phyloP scores from a whole-genome alignment of 805 yeast species.

The Metschnikowia baotianmanensis region DNA sequence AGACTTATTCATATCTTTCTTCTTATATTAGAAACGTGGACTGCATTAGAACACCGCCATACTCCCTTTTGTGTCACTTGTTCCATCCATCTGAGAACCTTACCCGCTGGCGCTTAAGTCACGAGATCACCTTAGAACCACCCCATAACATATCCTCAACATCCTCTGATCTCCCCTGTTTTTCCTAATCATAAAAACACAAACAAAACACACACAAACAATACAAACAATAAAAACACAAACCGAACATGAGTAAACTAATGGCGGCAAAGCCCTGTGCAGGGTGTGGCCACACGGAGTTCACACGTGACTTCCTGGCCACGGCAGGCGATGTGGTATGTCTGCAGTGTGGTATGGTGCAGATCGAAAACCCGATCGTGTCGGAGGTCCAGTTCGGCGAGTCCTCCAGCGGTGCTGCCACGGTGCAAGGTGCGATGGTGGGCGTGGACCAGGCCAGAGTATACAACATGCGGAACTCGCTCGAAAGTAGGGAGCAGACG shows the following conservation, averaged over 20 bases:
- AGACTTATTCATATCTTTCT: no score
- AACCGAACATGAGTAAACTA: conserved; percentile 9
- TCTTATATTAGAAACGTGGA: no score
- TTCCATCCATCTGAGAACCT: no score
- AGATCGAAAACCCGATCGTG: conserved; percentile 91
- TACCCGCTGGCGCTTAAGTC: no score
- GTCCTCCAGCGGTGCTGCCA: conserved; percentile 88
- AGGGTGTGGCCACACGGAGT: conserved; percentile 17
- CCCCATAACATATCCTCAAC: no score
- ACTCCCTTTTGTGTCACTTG: no score
- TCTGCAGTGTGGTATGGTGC: conserved; percentile 78
- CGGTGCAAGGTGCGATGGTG: conserved; percentile 92
- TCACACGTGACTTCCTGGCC: conserved; percentile 18
- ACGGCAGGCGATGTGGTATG: conserved; percentile 74
- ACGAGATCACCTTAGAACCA: no score
- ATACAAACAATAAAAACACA: not conserved
- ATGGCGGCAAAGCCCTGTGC: conserved; percentile 15
- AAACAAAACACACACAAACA: no score
- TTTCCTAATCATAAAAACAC: no score
- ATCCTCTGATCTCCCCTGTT: no score
- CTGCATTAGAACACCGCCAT: no score
- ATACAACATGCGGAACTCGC: conserved; percentile 62
- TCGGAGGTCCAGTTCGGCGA: conserved; percentile 95
- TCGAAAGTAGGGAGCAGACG: conserved; percentile 89
- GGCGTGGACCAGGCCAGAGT: conserved; percentile 84